phyloP scores from a whole-genome alignment of 257 asterid genomes.

The Cinchona pubescens region DNA sequence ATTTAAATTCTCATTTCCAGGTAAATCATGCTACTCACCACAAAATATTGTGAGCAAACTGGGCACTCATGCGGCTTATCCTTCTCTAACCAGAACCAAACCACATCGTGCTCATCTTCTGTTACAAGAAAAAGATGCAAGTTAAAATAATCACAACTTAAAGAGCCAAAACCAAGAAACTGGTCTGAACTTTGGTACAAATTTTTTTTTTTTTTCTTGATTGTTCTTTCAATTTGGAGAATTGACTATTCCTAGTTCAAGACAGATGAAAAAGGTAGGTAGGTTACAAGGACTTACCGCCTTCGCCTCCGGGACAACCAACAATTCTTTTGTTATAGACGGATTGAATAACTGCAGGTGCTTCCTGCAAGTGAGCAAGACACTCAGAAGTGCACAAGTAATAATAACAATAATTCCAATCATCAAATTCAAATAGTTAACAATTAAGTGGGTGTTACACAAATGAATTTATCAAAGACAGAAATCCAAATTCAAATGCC shows the following conservation, averaged over 20 bases:
- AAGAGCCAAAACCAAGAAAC: background rate
- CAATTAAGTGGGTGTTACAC: background rate
- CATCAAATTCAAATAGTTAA: background rate
- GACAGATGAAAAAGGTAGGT: conserved; percentile 7
- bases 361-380: conserved; percentile 51
- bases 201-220: background rate
- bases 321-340: conserved; percentile 75
- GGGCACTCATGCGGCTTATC: conserved; percentile 94
- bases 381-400: background rate
- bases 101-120: conserved; percentile 99
- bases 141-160: background rate
- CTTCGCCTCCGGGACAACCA: conserved; percentile 94
- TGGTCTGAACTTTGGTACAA: background rate
- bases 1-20: conserved; percentile 3
- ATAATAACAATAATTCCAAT: background rate
- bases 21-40: conserved; percentile 46
- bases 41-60: conserved; percentile 89
- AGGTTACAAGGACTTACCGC: conserved; percentile 48
- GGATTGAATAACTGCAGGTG: conserved; percentile 75
- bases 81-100: conserved; percentile 99
- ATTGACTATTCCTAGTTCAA: background rate
- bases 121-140: conserved; percentile 22
- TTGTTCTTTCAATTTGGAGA: background rate
- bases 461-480: background rate
- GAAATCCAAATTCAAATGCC: background rate